Percentiles rank a stretch among this genome's conserved stretches.
Conservation (phyloP, 352 stramenopile genomes). For the Phytophthora melonis region DNA sequence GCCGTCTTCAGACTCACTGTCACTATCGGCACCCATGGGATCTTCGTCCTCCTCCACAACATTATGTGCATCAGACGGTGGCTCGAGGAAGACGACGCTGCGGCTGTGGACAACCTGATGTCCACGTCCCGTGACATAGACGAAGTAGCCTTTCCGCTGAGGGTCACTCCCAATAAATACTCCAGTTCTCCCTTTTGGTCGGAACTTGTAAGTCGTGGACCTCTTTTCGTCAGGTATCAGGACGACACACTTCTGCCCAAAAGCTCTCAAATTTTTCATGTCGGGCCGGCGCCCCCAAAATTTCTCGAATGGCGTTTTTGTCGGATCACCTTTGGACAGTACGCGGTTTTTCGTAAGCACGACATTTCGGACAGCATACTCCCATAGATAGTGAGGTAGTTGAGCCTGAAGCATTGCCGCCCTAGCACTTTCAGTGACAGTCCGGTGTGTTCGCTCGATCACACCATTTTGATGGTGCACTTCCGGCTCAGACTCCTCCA, state of each 20-base stretch:
- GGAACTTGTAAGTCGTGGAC: not conserved
- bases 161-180: too few relatives aligned
- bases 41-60: not conserved
- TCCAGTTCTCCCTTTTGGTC: too few relatives aligned
- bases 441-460: slow-evolving; percentile 9
- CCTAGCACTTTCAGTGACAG: not conserved
- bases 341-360: not conserved
- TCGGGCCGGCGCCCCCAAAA: slow-evolving; percentile 18
- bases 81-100: not conserved
- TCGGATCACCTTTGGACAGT: not conserved
- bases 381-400: slow-evolving; percentile 16
- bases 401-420: slow-evolving; percentile 8
- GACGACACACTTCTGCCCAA: slow-evolving; percentile 14
- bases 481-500: slow-evolving; percentile 10
- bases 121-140: too few relatives aligned
- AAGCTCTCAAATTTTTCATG: slow-evolving; percentile 4
- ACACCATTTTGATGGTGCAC: slow-evolving; percentile 21
- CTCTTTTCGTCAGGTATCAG: slow-evolving; percentile 5
- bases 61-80: not conserved
- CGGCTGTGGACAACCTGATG: too few relatives aligned
- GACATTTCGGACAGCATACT: slow-evolving; percentile 12
- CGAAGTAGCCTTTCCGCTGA: too few relatives aligned
- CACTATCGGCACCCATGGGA: not conserved
- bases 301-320: slow-evolving; percentile 1
- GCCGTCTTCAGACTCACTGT: not conserved